These are phyloP conservation scores for Alternaria rosae DNA, from an alignment of 2,329 filamentous ascomycete species.

Conservation along the genomic window DNA sequence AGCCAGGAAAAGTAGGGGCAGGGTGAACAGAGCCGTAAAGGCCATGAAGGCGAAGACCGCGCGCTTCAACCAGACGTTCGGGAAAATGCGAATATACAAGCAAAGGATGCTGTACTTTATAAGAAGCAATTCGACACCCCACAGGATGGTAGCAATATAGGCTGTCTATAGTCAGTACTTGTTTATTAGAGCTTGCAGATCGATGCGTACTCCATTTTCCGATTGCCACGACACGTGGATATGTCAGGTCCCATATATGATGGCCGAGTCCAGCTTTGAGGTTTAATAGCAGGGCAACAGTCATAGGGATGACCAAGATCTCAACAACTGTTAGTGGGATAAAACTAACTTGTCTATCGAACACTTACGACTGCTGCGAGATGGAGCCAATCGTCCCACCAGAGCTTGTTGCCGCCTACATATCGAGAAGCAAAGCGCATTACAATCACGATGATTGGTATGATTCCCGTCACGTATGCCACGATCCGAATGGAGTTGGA, in stretches of 20 bases:
- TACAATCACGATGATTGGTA: constrained; percentile 6
- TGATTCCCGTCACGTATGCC: constrained; percentile 5
- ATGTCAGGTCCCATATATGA: constrained; percentile 10
- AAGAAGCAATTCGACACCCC: constrained; percentile 2
- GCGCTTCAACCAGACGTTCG: constrained; percentile 9
- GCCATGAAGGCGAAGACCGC: constrained; percentile 5
- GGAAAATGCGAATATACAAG: constrained; percentile 9
- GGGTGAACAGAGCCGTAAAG: constrained; percentile 6
- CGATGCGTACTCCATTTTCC: constrained; percentile 1
- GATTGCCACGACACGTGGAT: constrained; percentile 4
- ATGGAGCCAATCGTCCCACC: constrained; percentile 11
- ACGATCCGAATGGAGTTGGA: neutral
- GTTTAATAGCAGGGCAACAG: neutral
- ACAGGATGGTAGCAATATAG: constrained; percentile 5
- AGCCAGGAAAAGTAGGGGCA: constrained; percentile 1
- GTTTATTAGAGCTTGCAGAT: neutral
- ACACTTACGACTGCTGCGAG: constrained; percentile 3
- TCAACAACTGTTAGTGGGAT: neutral
- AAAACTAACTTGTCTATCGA: neutral
- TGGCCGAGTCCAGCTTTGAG: constrained; percentile 1
- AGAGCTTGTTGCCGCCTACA: constrained; percentile 1
- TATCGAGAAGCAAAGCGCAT: constrained; percentile 9
- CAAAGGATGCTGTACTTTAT: constrained; percentile 10
- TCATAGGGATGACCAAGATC: constrained; percentile 5
- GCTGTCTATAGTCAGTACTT: neutral